Base-by-base conservation (phyloP, 2,329 filamentous ascomycete genomes). In the Cordyceps fumosorosea region DNA sequence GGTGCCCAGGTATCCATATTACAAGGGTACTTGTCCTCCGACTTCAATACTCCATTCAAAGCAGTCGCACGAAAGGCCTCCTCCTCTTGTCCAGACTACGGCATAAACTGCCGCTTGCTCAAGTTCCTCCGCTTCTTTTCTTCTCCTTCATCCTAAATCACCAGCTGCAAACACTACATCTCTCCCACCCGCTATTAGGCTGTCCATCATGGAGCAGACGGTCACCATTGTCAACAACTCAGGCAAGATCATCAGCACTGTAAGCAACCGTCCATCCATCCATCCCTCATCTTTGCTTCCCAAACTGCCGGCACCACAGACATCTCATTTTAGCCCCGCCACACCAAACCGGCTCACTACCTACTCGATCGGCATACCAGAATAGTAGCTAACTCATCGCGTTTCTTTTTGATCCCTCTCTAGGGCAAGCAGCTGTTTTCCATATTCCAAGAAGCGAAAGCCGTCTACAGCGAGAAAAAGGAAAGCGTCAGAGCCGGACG, bases 381-480 rank as follows among this genome's bases (percentile, higher is more conserved):
- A 56, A 48, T 37, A 42, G 55, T 56, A 58, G 48, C 57, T 60
- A 53, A 60, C 57, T 45, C 50, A 32, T 32, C 22, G 34, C 44
- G 14, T 47, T 45, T 24, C 34, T 5, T 3, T 1, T 16, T 12
- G n/a, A 8, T 37, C 22, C 40, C 51, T 34, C 5, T 51, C 63
- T 70, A 96, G 91, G 91, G 91, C 71, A 96, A 96, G 77, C 90
- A 96, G 69, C 80, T 98, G 26, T 84, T 96, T 71, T 88, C 87
- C 72, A 89, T 97, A 71, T 96, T 96, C 81, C 96, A 91, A 74
- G 92, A 97, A 73, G 93, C 93, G 66, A 91, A 91, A 72, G 86
- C 88, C 60, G 90, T 90, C 63, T 98, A 98, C 76, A 84, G 88
- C 62, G 91, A 96, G 71, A 90, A 90, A 71, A 96, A 96, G 74